Base-by-base conservation (phyloP, 2,329 filamentous ascomycete genomes). In the Ascochyta rabiei region DNA sequence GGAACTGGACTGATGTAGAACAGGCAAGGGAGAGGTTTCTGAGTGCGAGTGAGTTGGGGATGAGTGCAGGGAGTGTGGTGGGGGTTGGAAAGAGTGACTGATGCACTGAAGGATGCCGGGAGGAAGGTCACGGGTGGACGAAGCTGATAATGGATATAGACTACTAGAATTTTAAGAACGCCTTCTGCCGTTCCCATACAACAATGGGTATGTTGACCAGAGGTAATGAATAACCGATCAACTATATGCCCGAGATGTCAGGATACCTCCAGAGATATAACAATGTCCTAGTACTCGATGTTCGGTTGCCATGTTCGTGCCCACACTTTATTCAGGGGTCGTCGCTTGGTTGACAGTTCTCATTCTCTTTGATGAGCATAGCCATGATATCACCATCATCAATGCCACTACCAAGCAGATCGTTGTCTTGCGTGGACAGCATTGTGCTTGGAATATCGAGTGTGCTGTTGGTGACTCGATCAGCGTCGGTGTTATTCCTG, bases 81-180 rank as follows among this genome's bases (percentile, higher is more conserved):
- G 71, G 69, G 13, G 59, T 71, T 24, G 70, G 65, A 40, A 74
- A 74, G 57, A 71, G 64, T 57, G 71, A 74, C 64, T 74, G 50
- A 66, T 18, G 13, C 12, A 13, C 8, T n/a, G 15, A 16, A 34
- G n/a, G 31, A 8, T 16, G 31, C 15, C 6, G 6, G 3, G 8
- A 34, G 15, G 8, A 15, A 9, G n/a, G 31, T 16, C 9, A 9
- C 7, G 2, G 31, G 16, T 16, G n/a, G 16, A 16, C 8, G 31
- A 34, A 34, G 15, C n/a, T 34, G 31, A 9, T 7, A 9, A 16
- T 34, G 31, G 31, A 8, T n/a, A 9, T 34, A 16, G 31, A 16
- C 31, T 9, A 34, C n/a, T 34, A 10, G n/a, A 34, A 16, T 6
- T 34, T 34, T 15, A 16, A 34, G 6, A 34, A 34, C 31, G 31